A percentile compares a stretch with the other conserved stretches of the same genome.
Conservation (phyloP, 192 early-diverging fungal species). For the Coemansia sp. region DNA sequence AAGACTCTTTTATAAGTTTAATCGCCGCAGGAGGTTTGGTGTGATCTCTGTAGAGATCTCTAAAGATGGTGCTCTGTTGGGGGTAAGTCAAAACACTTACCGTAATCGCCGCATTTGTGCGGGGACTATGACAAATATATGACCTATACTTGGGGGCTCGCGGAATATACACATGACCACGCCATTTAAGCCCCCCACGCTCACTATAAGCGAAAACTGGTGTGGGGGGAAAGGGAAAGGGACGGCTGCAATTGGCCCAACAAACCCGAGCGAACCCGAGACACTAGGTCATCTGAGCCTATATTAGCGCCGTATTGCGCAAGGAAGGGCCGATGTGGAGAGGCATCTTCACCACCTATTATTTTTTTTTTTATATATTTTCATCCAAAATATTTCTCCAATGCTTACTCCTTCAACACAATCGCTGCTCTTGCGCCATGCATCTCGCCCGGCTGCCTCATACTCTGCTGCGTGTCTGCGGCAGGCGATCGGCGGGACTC, state of each 20-base stretch:
- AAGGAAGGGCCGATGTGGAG: background rate
- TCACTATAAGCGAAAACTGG: background rate
- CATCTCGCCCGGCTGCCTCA: slow-evolving; percentile 3
- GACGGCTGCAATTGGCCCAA: background rate
- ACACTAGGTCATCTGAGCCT: background rate
- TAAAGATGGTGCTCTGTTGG: background rate
- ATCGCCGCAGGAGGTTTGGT: background rate
- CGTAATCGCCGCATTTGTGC: slow-evolving; percentile 8
- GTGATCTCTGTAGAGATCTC: background rate
- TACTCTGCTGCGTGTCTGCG: background rate
- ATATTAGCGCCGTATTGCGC: background rate
- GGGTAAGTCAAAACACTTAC: background rate
- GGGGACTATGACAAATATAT: background rate
- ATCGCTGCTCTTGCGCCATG: slow-evolving; percentile 11
- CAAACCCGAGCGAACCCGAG: background rate
- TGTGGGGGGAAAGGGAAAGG: background rate
- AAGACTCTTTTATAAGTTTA: background rate
- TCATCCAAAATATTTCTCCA: background rate
- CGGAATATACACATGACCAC: background rate
- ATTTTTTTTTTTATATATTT: background rate
- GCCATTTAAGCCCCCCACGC: slow-evolving; percentile 7
- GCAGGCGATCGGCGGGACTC: slow-evolving; percentile 13
- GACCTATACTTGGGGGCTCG: slow-evolving; percentile 2
- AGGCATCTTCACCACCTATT: background rate
- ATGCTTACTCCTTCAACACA: slow-evolving; percentile 10